Base-by-base conservation (phyloP, 2,329 filamentous ascomycete genomes). In the Coniochaeta sp. region DNA sequence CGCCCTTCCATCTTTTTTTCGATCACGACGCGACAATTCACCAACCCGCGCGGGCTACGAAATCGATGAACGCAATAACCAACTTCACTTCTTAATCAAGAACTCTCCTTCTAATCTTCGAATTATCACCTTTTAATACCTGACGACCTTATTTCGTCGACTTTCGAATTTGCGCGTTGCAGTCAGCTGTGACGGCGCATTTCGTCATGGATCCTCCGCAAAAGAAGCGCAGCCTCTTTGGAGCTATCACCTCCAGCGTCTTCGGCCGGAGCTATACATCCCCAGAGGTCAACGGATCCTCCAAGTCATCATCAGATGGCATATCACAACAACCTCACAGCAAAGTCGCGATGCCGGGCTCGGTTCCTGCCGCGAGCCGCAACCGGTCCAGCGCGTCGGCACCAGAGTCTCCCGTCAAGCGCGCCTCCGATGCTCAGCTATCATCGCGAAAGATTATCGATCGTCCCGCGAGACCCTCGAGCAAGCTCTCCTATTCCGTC, bases 361-460 rank as follows among this genome's bases (percentile, higher is more conserved):
- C 51, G 26, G 50, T 46, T 13, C 51, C 56, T 18, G 31, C 55
- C 3, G 49, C 52, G 33, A 46, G 58, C 20, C 60, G 57, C 35
- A 57, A 56, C 45, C 55, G 57, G 24, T 58, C 53, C 58, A 58
- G 51, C 56, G 55, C 59, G 49, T 56, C 61, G 35, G n/a, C n/a
- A n/a, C 60, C 62, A 16, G 60, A 67, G 56, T 66, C 64, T 54
- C 64, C 65, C 30, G 57, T 57, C 35, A 63, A 65, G 55, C 65
- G 65, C 56, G 67, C 66, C 12, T 63, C 63, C 27, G 60, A 65
- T 10, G 56, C 62, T 7, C 60, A 65, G 49, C 53, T 70, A 38
- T 63, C 66, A 5, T 59, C 60, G 30, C 63, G 67, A 12, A 68
- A 65, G 54, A 62, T 70, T n/a, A 60, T 67, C 53, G 61, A 61